These are phyloP conservation scores for Medakamo hakoo DNA, from an alignment of 139 green algal species.

Conservation along the genomic window DNA sequence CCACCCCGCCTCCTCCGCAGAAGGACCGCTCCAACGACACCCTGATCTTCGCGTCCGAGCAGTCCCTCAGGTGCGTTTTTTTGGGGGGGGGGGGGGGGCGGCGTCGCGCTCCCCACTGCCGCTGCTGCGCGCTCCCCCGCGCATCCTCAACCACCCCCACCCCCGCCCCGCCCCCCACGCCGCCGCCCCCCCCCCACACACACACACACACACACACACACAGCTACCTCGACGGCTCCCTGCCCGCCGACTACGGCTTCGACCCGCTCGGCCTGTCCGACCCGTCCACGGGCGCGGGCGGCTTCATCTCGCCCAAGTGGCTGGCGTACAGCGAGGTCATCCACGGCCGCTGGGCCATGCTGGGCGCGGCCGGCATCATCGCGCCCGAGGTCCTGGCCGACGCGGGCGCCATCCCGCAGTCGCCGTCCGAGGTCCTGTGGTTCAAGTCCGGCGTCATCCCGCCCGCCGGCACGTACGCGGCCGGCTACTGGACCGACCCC, in stretches of 20 bases:
- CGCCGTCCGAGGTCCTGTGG: slow-evolving; percentile 49
- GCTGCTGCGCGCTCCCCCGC: too few species aligned
- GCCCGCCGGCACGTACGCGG: slow-evolving; percentile 42
- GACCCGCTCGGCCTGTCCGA: slow-evolving; percentile 88
- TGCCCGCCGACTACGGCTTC: slow-evolving; percentile 64
- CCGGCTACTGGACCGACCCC: slow-evolving; percentile 78
- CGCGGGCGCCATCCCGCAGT: slow-evolving; percentile 58
- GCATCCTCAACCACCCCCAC: too few species aligned
- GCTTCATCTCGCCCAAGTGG: slow-evolving; percentile 88
- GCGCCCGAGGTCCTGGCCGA: slow-evolving; percentile 81
- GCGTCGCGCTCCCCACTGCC: too few species aligned
- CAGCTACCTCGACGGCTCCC: too few species aligned
- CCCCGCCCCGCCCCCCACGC: too few species aligned
- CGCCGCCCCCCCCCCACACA: too few species aligned
- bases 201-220: too few species aligned
- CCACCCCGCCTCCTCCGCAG: slow-evolving; percentile 4
- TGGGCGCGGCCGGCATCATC: slow-evolving; percentile 84
- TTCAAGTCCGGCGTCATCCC: slow-evolving; percentile 83
- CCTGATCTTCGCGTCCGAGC: slow-evolving; percentile 32
- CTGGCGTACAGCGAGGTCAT: slow-evolving; percentile 68
- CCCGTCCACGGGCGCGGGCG: slow-evolving; percentile 66
- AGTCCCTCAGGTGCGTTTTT: slow-evolving; percentile 78
- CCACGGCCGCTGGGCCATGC: slow-evolving; percentile 86
- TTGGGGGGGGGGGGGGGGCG: too few species aligned
- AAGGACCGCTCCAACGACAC: slow-evolving; percentile 47